Base-by-base conservation (phyloP, 78 protist genomes). In the Bigelowiella natans region DNA sequence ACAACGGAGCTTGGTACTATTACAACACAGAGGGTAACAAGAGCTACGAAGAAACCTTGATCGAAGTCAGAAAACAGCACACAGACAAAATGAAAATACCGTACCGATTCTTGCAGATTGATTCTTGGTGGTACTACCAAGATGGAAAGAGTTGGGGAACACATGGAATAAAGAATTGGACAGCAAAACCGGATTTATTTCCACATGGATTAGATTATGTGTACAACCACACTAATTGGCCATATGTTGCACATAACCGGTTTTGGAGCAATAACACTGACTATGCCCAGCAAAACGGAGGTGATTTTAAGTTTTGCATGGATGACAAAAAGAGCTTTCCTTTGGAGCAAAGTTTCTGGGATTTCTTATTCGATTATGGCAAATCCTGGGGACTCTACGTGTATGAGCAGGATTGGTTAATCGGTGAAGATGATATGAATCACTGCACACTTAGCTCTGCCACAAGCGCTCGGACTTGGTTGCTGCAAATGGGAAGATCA, bases 351-450 rank as follows among this genome's bases (percentile, higher is more conserved):
- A 34, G 1, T 2, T 94, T 94, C 82, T 94, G 95, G 95, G 90
- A 82, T 36, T 0, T 30, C 30, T 92, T 94, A 38, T 0, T 94
- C 37, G 39, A 1, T 37, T 83, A 31, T 83, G 26, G 30, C 37
- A 0, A n/a, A 28, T 2, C 0, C 37, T 91, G 93, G 93, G 95
- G 95, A 7, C 1, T 93, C 40, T 7, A 1, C 40, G 86, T 82
- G 40, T 93, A 93, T 90, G 95, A 93, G 88, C 95, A 93, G 38
- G 95, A 93, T 39, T 93, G 95, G 95, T 88, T 91, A 31, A 7
- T 39, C 40, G 39, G 37, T 11, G 38, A 37, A 11, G 7, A 29
- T 85, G 87, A 37, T 7, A 18, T 26, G 87, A 85, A 85, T 85
- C 36, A 85, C 38, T 51, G 73, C 18, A 51, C 73, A 31, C 0